Conservation (phyloP, 495 filamentous ascomycete genomes). For the Ascodesmis nigricans region DNA sequence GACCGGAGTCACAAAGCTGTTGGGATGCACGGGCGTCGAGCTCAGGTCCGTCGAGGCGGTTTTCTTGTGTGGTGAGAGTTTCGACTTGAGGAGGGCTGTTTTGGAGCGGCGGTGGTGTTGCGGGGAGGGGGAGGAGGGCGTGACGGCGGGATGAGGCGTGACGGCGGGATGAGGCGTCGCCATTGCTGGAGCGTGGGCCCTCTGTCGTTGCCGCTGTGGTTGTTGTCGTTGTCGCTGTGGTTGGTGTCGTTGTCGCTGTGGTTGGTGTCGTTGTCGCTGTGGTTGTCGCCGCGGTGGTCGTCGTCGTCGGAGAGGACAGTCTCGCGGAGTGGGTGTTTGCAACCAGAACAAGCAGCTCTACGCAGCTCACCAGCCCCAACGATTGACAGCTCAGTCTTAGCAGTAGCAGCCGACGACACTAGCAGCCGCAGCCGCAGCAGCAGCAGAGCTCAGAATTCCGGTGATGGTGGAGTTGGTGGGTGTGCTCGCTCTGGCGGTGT, state of each 20-base stretch:
- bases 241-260: conserved; percentile 7
- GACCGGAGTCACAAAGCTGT: neutral
- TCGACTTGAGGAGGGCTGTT: conserved; percentile 20
- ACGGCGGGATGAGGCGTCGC: too few species aligned
- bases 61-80: conserved; percentile 20
- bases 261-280: conserved; percentile 7
- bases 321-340: conserved; percentile 3
- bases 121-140: conserved; percentile 8
- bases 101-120: conserved; percentile 20
- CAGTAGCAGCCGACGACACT: too few species aligned
- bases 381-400: too few species aligned
- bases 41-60: conserved; percentile 4
- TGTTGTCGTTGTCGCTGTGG: too few species aligned
- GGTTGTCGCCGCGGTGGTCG: conserved; percentile 12
- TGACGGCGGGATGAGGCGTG: conserved; percentile 11
- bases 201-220: too few species aligned
- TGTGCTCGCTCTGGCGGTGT: too few species aligned
- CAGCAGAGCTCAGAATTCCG: too few species aligned
- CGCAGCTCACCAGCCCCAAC: too few species aligned
- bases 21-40: neutral
- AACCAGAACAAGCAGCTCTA: conserved; percentile 11
- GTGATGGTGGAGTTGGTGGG: too few species aligned
- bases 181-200: too few species aligned
- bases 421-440: too few species aligned
- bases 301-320: conserved; percentile 12